Base-by-base conservation (phyloP, 768 basidiomycete species). In the Pisolithus sp. region DNA sequence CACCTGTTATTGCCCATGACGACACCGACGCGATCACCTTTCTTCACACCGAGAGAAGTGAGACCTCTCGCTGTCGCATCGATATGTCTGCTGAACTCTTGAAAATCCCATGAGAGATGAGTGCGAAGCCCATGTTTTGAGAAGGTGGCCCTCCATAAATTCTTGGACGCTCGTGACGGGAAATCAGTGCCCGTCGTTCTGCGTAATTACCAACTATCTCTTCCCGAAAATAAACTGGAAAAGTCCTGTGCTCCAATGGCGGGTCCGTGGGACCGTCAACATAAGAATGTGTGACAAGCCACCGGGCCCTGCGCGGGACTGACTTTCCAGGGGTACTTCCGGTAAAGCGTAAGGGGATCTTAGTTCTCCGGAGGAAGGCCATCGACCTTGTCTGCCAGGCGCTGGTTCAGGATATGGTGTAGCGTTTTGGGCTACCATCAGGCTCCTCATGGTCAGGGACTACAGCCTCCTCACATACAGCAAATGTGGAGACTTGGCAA, bases 1-100 rank as follows among this genome's bases (percentile, higher is more conserved):
- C 56, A 87, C 89, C 89, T 92, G 53, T 80, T 86, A 54, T 91
- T 93, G 5, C 89, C 89, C 88, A 92, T 89, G 37, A 91, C 68
- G 7, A 89, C 85, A 1, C 77, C 90, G 20, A 92, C 81, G 7
- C 89, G 73, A 57, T 90, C 87, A 0, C 90, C 89, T 62, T 79
- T 85, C 63, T 71, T 69, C 4, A 93, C 82, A 15, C 88, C 88
- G 70, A 91, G 68, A 1, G 66, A 67, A 13, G 89, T 53, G 18
- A 93, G 71, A 0, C 89, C 90, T 45, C 86, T 71, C 2, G 89
- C 81, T 6, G 88, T 73, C 4, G 87, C 83, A 40, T 74, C 68
- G 39, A 87, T 80, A 57, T 87, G 81, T 39, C 68, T 59, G 57
- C 85, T 76, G 51, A 93, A 83, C 65, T 89, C 86, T 3, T 62